Evolutionary conservation across 768 basidiomycete genomes (phyloP), one percentile per base, ranked within the genome.

Genomic region (Hirschioporus abietinus): DNA sequence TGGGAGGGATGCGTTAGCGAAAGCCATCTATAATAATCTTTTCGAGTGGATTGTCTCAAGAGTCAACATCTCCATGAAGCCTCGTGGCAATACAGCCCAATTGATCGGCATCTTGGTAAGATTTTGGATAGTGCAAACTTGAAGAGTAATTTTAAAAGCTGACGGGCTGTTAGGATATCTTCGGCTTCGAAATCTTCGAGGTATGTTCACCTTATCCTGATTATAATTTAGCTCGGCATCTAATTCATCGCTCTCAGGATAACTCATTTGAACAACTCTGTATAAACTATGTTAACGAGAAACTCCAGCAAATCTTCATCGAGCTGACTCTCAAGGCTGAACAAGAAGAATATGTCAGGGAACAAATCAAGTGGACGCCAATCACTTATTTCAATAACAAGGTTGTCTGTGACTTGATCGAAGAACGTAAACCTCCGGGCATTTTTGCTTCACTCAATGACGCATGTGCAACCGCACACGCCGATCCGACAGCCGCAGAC

Each of bases 231-330:
- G 35, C 10, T 61, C 23, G 60, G 20, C 2, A 5, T 20, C 18
- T 61, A 9, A 61, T 23, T 34, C 4, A 23, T 61, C 3, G 23
- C 23, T 20, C 20, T 60, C 71, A 95, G 91, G 92, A 95, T 76
- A 96, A 96, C 77, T 95, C 93, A 5, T 95, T 96, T 74, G 95
- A 96, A 75, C 95, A 99, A 77, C 87, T 99, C 23, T 99, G 97
- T 81, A 99, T 99, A 84, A 99, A 99, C 82, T 99, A 99, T 73
- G 97, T 99, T 80, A 99, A 99, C 83, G 97, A 99, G 79, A 99
- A 99, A 79, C 85, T 99, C 26, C 96, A 99, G 72, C 96, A 96
- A 75, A 99, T 99, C 73, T 99, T 99, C 80, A 99, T 99, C 73
- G 96, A 99, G 77, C 83, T 99, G 63, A 99, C 97, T 0, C 83